Conservation (phyloP, 768 basidiomycete genomes). For the Amanita exitialis region DNA sequence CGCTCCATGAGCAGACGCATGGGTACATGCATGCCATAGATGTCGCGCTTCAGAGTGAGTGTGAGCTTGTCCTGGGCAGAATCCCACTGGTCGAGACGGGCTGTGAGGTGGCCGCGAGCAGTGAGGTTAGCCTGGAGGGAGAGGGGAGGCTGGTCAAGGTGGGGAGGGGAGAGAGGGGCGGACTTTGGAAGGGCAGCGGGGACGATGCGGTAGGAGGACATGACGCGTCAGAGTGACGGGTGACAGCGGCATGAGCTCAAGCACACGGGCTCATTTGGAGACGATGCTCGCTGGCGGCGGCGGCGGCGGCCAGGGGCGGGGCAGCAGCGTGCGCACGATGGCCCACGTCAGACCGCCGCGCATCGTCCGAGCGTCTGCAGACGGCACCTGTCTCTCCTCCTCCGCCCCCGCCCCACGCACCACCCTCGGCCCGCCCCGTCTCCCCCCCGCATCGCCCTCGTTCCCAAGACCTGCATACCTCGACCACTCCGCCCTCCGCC, state of each 20-base stretch:
- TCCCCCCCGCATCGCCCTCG: constrained; percentile 22
- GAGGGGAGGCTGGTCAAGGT: constrained; percentile 75
- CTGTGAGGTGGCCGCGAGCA: background rate
- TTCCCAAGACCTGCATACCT: constrained; percentile 70
- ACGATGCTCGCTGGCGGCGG: constrained; percentile 6
- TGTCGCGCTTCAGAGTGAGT: constrained; percentile 74
- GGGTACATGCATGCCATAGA: constrained; percentile 83
- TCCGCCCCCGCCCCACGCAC: constrained; percentile 19
- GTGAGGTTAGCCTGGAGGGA: constrained; percentile 67
- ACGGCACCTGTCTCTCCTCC: constrained; percentile 26
- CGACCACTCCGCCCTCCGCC: constrained; percentile 64
- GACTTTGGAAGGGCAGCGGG: constrained; percentile 44
- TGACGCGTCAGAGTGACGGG: constrained; percentile 15
- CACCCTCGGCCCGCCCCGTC: constrained; percentile 12
- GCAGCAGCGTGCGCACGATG: constrained; percentile 14
- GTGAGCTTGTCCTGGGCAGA: constrained; percentile 84
- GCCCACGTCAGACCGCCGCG: constrained; percentile 32
- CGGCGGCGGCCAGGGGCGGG: constrained; percentile 9
- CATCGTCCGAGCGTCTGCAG: constrained; percentile 46
- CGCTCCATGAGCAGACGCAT: constrained; percentile 92
- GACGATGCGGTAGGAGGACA: constrained; percentile 38
- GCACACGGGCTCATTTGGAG: constrained; percentile 12
- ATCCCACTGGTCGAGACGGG: constrained; percentile 61
- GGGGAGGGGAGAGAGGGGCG: constrained; percentile 76
- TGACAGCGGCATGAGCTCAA: constrained; percentile 2